Evolutionary conservation across 169 alveolate genomes (phyloP).

Genomic region (Plasmodium fragile): DNA sequence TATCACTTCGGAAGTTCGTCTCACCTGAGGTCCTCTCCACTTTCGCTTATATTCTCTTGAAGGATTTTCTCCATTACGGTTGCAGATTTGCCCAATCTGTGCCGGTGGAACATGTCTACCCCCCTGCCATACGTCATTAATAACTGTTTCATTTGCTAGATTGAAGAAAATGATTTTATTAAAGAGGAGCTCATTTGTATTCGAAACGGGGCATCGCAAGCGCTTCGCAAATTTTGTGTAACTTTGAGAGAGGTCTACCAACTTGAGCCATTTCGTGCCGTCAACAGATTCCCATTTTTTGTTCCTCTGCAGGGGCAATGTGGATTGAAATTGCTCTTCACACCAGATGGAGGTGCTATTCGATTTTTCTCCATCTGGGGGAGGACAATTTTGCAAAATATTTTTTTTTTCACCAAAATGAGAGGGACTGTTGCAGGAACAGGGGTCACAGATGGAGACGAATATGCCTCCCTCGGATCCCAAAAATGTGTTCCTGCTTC

Average conservation of each 20-base stretch:
- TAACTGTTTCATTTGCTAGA: constrained; percentile 4
- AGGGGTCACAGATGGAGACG: neutral
- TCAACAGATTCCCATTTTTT: neutral
- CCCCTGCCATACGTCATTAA: neutral
- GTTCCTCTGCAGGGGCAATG: neutral
- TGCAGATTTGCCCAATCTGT: neutral
- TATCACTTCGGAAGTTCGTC: neutral
- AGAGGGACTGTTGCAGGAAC: neutral
- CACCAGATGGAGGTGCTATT: neutral
- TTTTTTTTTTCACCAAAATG: neutral
- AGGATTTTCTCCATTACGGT: neutral
- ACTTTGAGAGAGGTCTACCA: neutral
- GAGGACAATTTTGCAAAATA: neutral
- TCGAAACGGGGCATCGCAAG: neutral
- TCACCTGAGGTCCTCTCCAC: neutral
- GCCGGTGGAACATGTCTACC: neutral
- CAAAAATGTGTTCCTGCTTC: constrained; percentile 9
- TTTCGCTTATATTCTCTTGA: neutral
- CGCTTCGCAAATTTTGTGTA: neutral
- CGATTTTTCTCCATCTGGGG: neutral
- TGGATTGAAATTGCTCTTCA: neutral
- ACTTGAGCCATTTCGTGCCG: neutral
- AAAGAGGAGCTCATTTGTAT: neutral
- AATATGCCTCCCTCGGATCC: neutral
- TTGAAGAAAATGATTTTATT: constrained; percentile 23